Base-by-base conservation (phyloP, 2,329 filamentous ascomycete genomes). In the Alternaria arborescens region DNA sequence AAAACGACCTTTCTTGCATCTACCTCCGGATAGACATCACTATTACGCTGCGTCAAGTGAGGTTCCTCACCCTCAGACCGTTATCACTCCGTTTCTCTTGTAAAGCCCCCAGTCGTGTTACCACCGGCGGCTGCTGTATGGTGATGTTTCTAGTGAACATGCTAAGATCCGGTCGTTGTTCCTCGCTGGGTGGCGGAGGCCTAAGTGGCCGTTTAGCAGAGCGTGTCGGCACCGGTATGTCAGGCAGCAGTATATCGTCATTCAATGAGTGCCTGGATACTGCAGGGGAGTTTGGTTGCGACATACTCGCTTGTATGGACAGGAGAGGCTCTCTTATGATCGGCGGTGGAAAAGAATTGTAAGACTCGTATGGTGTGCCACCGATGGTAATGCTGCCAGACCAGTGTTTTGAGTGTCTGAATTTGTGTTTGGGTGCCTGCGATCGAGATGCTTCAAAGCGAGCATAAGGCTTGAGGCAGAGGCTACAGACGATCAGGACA, bases 141-240 rank as follows among this genome's bases (percentile, higher is more conserved):
- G 46, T 52, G 3, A 55, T 62, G 10, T n/a, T 65, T 12, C 57
- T 46, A 3, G 43, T 60, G 36, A 72, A 72, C 43, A 66, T 59
- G 20, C 58, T 70, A n/a, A 72, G 34, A 46, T 72, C 67, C 5
- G 69, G 69, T n/a, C 69, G 53, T 38, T 69, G 58, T 14, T 61
- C 59, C 16, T 70, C 69, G 7, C 60, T 60, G 11, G 69, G 71
- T 32, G 64, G 70, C 20, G 66, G 65, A 6, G 70, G 69, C 18
- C 70, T 62, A 11, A 60, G 60, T 24, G 69, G 70, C 10, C 62
- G 32, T 12, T 44, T 67, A 8, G 58, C 32, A 38, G 46, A 54
- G 10, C 55, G 47, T 11, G 43, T 42, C 18, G 61, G 64, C 16
- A 55, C 51, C 16, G 63, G 46, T 16, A 61, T 56, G n/a, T 67